A percentile compares a stretch with the other conserved stretches of the same genome.
phyloP scores from a whole-genome alignment of 495 filamentous ascomycete species.

The Podospora appendiculata region DNA sequence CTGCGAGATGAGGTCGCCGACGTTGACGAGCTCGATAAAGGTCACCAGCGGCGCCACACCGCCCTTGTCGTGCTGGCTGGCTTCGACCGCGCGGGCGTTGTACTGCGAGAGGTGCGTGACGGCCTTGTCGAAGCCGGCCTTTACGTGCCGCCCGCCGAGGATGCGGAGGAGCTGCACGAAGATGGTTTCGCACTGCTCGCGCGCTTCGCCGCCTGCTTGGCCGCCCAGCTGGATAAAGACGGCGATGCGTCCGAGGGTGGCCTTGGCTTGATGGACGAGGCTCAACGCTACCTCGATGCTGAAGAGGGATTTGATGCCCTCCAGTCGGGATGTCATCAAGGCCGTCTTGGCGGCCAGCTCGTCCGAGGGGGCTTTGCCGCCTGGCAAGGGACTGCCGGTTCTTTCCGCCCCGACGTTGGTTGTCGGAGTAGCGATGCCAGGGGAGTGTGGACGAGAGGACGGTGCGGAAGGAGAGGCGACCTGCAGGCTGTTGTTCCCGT shows the following conservation, averaged over 20 bases:
- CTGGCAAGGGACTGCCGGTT: slow-evolving; percentile 40
- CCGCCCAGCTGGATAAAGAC: slow-evolving; percentile 73
- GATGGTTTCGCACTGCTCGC: slow-evolving; percentile 83
- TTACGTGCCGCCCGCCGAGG: slow-evolving; percentile 80
- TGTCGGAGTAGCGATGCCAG: slow-evolving; percentile 3
- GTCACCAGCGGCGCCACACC: slow-evolving; percentile 90
- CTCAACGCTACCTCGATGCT: slow-evolving; percentile 91
- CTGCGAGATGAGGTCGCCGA: slow-evolving; percentile 95
- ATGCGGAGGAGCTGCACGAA: slow-evolving; percentile 79
- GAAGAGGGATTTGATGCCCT: slow-evolving; percentile 90
- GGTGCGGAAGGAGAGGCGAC: no score
- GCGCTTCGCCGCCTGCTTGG: slow-evolving; percentile 72
- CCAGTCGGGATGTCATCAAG: slow-evolving; percentile 87
- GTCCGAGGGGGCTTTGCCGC: slow-evolving; percentile 64
- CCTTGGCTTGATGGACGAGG: slow-evolving; percentile 84
- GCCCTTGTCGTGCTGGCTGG: slow-evolving; percentile 52
- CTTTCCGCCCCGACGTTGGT: slow-evolving; percentile 11
- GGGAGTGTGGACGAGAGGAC: slow-evolving; percentile 42
- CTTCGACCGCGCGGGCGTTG: slow-evolving; percentile 69
- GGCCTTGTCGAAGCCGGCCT: slow-evolving; percentile 83
- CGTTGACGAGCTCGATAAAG: slow-evolving; percentile 95
- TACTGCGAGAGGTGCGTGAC: slow-evolving; percentile 87
- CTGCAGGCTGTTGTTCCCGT: slow-evolving; percentile 16
- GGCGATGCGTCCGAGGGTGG: slow-evolving; percentile 76
- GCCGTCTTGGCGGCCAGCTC: slow-evolving; percentile 94